Evolutionary conservation across 176 grass and related monocot species (phyloP).

Genomic region (Dactylis glomerata): DNA sequence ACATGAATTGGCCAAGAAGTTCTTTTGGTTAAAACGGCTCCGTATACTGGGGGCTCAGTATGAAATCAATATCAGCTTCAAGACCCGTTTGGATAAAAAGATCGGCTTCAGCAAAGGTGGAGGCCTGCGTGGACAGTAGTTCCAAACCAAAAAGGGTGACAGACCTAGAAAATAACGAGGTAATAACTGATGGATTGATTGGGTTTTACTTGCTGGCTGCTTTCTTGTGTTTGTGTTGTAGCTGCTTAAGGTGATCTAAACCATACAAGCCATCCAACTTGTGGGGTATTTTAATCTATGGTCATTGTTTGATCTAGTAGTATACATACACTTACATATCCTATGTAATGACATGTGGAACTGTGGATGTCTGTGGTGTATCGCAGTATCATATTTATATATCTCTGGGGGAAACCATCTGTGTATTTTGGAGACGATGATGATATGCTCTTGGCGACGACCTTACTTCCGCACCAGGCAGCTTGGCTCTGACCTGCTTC

Average conservation of each 20-base stretch:
- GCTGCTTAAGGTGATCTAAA: neutral
- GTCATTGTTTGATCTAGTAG: no score
- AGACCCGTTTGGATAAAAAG: conserved; percentile 46
- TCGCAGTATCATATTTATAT: neutral
- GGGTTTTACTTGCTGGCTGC: neutral
- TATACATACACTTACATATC: no score
- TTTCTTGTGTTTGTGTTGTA: neutral
- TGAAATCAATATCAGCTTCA: conserved; percentile 44
- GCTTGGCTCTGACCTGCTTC: no score
- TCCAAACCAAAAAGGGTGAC: neutral
- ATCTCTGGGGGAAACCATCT: no score
- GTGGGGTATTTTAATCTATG: no score
- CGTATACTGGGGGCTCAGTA: conserved; percentile 46
- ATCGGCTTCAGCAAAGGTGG: neutral
- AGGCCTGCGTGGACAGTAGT: neutral
- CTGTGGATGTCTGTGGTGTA: no score
- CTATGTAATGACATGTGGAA: no score
- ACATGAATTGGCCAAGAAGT: conserved; percentile 37
- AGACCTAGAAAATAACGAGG: neutral
- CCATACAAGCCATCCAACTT: no score
- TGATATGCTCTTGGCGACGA: no score
- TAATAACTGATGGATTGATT: neutral
- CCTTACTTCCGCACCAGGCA: no score
- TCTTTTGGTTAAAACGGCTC: conserved; percentile 57
- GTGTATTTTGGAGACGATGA: no score